A percentile compares a stretch with the other conserved stretches of the same genome.
These are phyloP conservation scores for Capsaspora owczarzaki DNA, from an alignment of 78 protist species.

Conservation along the genomic window DNA sequence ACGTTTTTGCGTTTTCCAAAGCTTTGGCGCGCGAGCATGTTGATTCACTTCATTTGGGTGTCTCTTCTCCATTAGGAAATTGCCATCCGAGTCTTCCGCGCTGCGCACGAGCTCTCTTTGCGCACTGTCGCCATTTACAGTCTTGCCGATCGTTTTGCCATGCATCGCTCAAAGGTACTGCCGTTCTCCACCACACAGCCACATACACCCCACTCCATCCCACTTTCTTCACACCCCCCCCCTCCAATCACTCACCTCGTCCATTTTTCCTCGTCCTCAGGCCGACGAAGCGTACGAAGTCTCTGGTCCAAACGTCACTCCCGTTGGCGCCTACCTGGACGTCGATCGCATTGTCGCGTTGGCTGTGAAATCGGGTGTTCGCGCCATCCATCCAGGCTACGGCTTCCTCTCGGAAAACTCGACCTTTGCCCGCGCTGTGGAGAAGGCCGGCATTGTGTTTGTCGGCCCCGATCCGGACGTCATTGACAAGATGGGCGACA, in stretches of 20 bases:
- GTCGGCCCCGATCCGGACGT: slow-evolving; percentile 53
- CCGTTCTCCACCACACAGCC: not conserved
- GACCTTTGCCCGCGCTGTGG: slow-evolving; percentile 56
- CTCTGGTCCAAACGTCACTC: slow-evolving; percentile 8
- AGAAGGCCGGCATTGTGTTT: slow-evolving; percentile 55
- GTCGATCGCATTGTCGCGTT: slow-evolving; percentile 41
- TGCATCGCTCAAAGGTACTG: not conserved
- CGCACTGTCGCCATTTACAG: slow-evolving; percentile 88
- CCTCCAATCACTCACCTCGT: not conserved
- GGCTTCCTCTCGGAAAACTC: slow-evolving; percentile 90
- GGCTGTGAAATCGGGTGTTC: slow-evolving; percentile 23
- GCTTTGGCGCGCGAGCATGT: no score
- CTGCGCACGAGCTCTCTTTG: slow-evolving; percentile 82
- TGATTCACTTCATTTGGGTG: no score
- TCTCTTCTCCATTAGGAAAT: no score
- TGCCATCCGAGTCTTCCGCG: slow-evolving; percentile 90
- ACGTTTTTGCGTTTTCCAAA: no score
- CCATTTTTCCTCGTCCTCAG: not conserved
- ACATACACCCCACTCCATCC: not conserved
- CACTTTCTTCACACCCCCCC: not conserved
- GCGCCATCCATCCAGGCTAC: slow-evolving; percentile 92
- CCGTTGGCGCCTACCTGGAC: slow-evolving; percentile 55
- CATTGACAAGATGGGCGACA: slow-evolving; percentile 23
- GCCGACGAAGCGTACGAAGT: slow-evolving; percentile 58
- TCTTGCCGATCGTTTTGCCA: slow-evolving; percentile 48